phyloP scores from a whole-genome alignment of 768 basidiomycete genomes.

The Boletus insuetus region DNA sequence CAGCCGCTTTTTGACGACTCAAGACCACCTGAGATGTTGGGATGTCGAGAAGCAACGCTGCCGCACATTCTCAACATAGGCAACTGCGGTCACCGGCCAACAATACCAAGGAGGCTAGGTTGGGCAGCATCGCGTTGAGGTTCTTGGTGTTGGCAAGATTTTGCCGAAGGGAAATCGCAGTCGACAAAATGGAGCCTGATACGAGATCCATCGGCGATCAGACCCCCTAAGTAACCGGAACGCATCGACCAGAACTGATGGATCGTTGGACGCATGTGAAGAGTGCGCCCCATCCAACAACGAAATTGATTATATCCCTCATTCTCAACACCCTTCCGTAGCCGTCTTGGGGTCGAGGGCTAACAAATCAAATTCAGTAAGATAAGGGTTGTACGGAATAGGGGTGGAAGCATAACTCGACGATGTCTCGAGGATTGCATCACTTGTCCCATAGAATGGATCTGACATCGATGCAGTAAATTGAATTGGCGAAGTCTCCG shows the following conservation, averaged over 20 bases:
- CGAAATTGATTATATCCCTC: slow-evolving; percentile 44
- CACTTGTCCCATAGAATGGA: slow-evolving; percentile 14
- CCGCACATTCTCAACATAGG: slow-evolving; percentile 56
- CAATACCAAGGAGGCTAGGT: slow-evolving; percentile 48
- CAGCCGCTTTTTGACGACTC: slow-evolving; percentile 52
- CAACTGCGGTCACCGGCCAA: slow-evolving; percentile 49
- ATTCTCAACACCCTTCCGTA: slow-evolving; percentile 47
- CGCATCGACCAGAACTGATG: slow-evolving; percentile 49
- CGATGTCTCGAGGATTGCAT: slow-evolving; percentile 44
- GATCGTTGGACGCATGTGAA: slow-evolving; percentile 59
- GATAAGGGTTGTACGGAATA: slow-evolving; percentile 8
- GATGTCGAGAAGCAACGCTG: slow-evolving; percentile 56
- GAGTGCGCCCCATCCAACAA: slow-evolving; percentile 49
- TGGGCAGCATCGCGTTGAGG: slow-evolving; percentile 41
- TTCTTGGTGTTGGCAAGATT: slow-evolving; percentile 45
- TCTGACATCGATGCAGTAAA: slow-evolving; percentile 8
- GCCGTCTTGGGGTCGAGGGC: slow-evolving; percentile 54
- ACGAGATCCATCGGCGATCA: slow-evolving; percentile 52
- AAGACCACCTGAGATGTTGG: slow-evolving; percentile 52
- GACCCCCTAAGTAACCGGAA: slow-evolving; percentile 52
- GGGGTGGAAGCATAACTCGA: slow-evolving; percentile 11
- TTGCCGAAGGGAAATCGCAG: slow-evolving; percentile 42
- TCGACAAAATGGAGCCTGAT: slow-evolving; percentile 51
- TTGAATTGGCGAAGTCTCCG: neutral
- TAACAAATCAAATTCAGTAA: slow-evolving; percentile 22